Conservation (phyloP, 2,329 filamentous ascomycete species). For the Colletotrichum liriopes region DNA sequence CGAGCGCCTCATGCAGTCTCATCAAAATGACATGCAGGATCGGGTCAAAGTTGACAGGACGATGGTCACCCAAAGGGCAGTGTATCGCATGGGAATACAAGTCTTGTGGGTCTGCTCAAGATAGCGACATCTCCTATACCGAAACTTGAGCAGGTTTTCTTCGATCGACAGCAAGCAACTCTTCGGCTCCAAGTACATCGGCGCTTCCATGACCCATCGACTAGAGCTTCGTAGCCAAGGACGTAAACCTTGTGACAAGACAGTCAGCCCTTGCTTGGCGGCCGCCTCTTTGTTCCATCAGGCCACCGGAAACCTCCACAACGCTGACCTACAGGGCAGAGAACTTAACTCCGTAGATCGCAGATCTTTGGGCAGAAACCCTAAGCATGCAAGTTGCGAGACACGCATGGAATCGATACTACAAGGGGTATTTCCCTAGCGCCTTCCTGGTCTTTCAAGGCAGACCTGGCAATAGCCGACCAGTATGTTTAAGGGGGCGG, state of each 20-base stretch:
- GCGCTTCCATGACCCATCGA: background rate
- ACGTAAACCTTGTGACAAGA: background rate
- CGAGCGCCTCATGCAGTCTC: constrained; percentile 19
- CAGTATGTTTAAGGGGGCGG: background rate
- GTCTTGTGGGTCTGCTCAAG: background rate
- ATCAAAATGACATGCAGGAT: background rate
- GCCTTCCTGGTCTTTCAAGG: constrained; percentile 8
- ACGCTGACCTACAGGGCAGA: background rate
- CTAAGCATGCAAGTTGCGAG: constrained; percentile 22
- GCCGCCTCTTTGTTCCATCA: background rate
- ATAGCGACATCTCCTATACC: constrained; percentile 20
- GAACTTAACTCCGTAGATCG: background rate
- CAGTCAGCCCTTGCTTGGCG: background rate
- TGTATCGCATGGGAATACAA: constrained; percentile 14
- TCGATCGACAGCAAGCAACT: background rate
- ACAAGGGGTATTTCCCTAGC: constrained; percentile 7
- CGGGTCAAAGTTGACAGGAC: background rate
- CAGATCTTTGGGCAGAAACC: constrained; percentile 17
- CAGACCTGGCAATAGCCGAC: background rate
- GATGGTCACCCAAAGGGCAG: background rate
- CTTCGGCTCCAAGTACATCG: background rate
- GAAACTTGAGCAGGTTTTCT: constrained; percentile 2
- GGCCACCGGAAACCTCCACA: background rate
- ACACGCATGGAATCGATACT: constrained; percentile 15
- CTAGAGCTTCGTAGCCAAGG: background rate